These are phyloP conservation scores for Juglanconis oblonga DNA, from an alignment of 2,329 filamentous ascomycete species.

Conservation along the genomic window DNA sequence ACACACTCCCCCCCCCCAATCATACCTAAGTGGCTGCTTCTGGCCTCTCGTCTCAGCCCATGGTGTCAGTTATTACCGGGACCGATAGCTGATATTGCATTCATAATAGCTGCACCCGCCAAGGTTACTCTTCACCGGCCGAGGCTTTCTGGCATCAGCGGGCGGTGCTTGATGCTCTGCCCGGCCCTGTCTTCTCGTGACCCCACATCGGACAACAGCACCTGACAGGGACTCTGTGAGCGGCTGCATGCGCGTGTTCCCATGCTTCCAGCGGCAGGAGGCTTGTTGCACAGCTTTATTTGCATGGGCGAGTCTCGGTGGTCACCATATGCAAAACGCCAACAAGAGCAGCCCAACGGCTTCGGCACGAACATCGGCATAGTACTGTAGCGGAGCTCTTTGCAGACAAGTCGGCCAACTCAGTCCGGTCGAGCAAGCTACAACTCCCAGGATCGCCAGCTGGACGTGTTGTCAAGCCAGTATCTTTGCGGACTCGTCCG, in stretches of 20 bases:
- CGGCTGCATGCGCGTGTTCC: not conserved
- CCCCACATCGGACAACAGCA: constrained; percentile 12
- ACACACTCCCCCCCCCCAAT: not conserved
- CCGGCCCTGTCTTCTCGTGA: constrained; percentile 8
- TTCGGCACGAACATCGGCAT: not conserved
- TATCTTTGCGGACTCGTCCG: not conserved
- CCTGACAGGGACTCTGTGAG: constrained; percentile 1
- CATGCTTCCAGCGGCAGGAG: not conserved
- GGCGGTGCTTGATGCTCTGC: not conserved
- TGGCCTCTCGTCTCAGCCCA: constrained; percentile 1
- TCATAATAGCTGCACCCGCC: constrained; percentile 11
- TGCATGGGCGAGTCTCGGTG: not conserved
- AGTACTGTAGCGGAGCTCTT: not conserved
- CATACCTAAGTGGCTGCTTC: constrained; percentile 3
- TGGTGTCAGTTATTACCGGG: constrained; percentile 4
- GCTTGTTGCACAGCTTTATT: not conserved
- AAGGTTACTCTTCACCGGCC: constrained; percentile 12
- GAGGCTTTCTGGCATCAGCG: constrained; percentile 6
- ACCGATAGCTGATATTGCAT: constrained; percentile 16
- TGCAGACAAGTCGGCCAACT: not conserved
- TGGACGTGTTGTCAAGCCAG: not conserved
- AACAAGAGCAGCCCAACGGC: not conserved
- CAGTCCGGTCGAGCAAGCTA: not conserved
- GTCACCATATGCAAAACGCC: not conserved
- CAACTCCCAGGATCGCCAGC: not conserved